phyloP scores from a whole-genome alignment of 768 basidiomycete species.

The Suillus placidus region DNA sequence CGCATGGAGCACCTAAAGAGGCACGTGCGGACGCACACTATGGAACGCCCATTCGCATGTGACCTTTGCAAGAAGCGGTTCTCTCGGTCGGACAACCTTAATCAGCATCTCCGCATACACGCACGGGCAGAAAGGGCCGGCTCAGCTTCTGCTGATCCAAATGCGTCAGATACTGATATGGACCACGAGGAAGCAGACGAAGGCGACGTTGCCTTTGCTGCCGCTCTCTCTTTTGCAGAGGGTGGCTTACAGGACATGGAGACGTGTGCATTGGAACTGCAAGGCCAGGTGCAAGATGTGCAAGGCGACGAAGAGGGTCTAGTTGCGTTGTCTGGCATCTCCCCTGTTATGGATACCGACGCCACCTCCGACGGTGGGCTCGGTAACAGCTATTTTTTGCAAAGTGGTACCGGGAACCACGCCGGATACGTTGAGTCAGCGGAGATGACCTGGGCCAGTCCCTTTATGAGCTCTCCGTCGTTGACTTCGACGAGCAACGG shows the following conservation, averaged over 20 bases:
- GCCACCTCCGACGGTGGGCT: constrained; percentile 25
- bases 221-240: constrained; percentile 30
- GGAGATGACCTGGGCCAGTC: constrained; percentile 28
- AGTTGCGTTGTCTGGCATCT: constrained; percentile 35
- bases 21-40: constrained; percentile 86
- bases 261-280: constrained; percentile 64
- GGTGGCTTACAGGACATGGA: constrained; percentile 46
- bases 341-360: constrained; percentile 21
- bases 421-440: constrained; percentile 27
- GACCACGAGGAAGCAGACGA: constrained; percentile 44
- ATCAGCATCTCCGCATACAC: constrained; percentile 86
- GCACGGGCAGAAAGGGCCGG: constrained; percentile 35
- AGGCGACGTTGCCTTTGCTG: constrained; percentile 22
- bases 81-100: constrained; percentile 86
- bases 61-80: constrained; percentile 78
- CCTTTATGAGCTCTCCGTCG: constrained; percentile 21
- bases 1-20: constrained; percentile 90
- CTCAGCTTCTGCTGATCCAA: constrained; percentile 29
- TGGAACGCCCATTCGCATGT: constrained; percentile 85
- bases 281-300: constrained; percentile 56
- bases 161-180: constrained; percentile 29
- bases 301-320: constrained; percentile 62
- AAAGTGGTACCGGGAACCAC: constrained; percentile 19
- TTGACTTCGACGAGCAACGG: constrained; percentile 35
- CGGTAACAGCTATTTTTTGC: constrained; percentile 27